Evolutionary conservation across 2,329 filamentous ascomycete genomes (phyloP), one percentile per base, ranked within the genome.

Genomic region (Proliferodiscus dingleyae): DNA sequence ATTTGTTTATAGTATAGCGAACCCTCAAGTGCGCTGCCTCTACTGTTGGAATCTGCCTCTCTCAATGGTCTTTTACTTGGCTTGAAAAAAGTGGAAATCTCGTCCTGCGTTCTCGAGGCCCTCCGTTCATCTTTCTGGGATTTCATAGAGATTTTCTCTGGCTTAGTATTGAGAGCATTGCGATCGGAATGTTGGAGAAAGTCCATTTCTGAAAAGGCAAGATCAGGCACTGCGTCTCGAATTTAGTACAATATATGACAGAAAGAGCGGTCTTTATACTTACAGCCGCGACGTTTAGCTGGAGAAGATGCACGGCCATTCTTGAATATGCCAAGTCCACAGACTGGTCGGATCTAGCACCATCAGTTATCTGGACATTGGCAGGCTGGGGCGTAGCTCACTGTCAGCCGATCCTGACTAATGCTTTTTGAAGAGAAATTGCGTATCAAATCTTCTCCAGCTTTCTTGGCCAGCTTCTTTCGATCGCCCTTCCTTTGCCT

Each of bases 361-460:
- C 8, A 30, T 26, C n/a, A 28, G 26, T 4, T 19, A 28, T 37
- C 41, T n/a, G 30, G 6, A 5, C 23, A 11, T 47, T 40, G 22
- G 28, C 38, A 16, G 18, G 6, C 15, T 34, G 13, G 5, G 16
- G 28, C 15, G 33, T 6, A 19, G 41, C 69, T 55, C 59, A 80
- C 77, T 13, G 76, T 80, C 42, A 80, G 63, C 8, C 75, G 70
- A n/a, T 70, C 64, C 39, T 69, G 68, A 9, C 71, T 61, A 33
- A 85, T 70, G 41, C 73, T 73, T 3, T 71, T 61, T 1, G 80
- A 81, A 10, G 66, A 66, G 50, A 84, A 85, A 16, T 73, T 73
- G 5, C 69, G 62, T 62, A 81, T 73, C 6, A 82, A 66, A 32
- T 75, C 71, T 43, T 68, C 69, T 11, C 59, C 53, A 9, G 51